Base-by-base conservation (phyloP, 2,329 filamentous ascomycete genomes). In the Lomentospora prolificans region DNA sequence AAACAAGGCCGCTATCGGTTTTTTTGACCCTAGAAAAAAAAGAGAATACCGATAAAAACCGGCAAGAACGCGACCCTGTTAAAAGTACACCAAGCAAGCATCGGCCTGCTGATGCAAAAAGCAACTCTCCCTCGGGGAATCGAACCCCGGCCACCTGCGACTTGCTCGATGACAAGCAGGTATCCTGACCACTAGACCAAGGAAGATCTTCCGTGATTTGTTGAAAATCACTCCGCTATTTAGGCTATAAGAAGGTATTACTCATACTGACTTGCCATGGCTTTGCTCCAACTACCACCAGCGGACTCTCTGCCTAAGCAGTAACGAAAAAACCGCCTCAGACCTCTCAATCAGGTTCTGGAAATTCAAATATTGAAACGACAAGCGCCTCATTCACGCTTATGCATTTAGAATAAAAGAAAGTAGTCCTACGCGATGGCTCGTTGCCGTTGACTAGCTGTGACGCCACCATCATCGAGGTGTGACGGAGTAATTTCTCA, bases 81-180 rank as follows among this genome's bases (percentile, higher is more conserved):
- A 9, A 9, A 17, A 4, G 19, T 14, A 17, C 2, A 24, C 4
- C 14, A 46, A 17, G 9, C 14, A 22, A 46, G 22, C 17, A 46
- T n/a, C n/a, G n/a, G n/a, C n/a, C n/a, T n/a, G n/a, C n/a, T n/a
- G n/a, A 22, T 17, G 6, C n/a, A 46, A 46, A 46, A 48, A 46
- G 22, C 8, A 48, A 28, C 53, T 55, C 53, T 51, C 53, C 44
- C 53, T 67, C 66, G 66, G 66, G 66, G 64, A 65, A 66, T 66
- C 61, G 63, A 66, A 65, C 63, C 64, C 64, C 64, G 64, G 64
- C 62, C 64, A 64, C 63, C 63, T 63, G 63, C 64, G 65, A 54
- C 17, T 48, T 48, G 44, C 24, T 48, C 44, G 17, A 46, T 48
- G 44, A 48, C 44, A 48, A 48, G 44, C 44, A 48, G 44, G 44